phyloP scores from a whole-genome alignment of 352 stramenopile genomes.

The Globisporangium megalacanthum region DNA sequence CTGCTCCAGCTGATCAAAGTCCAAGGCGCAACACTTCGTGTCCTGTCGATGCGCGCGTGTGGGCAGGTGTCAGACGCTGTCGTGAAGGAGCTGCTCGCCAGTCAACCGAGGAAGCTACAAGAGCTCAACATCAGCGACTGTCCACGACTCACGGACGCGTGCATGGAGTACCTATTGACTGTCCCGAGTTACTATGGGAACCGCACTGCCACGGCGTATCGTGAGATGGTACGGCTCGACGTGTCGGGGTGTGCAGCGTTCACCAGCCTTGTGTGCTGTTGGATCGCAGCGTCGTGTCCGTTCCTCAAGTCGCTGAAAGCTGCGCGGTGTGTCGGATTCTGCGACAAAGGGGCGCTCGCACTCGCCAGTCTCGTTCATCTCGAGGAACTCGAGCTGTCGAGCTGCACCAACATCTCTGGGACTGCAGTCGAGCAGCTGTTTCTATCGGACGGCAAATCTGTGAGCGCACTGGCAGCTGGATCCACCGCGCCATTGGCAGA shows the following conservation, averaged over 20 bases:
- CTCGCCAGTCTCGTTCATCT: slow-evolving; percentile 48
- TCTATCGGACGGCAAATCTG: slow-evolving; percentile 24
- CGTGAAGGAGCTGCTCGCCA: slow-evolving; percentile 44
- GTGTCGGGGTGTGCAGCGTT: slow-evolving; percentile 44
- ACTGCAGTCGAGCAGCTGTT: slow-evolving; percentile 40
- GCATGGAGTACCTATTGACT: slow-evolving; percentile 50
- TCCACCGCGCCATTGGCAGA: no score
- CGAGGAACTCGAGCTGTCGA: slow-evolving; percentile 47
- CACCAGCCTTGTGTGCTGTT: slow-evolving; percentile 52
- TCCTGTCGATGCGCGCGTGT: slow-evolving; percentile 39
- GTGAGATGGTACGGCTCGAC: slow-evolving; percentile 37
- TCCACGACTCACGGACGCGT: slow-evolving; percentile 34
- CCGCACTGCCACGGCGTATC: slow-evolving; percentile 35
- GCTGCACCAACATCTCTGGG: slow-evolving; percentile 41
- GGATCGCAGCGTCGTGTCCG: slow-evolving; percentile 59
- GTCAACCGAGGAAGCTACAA: slow-evolving; percentile 37
- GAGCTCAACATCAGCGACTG: slow-evolving; percentile 59
- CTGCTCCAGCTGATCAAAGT: slow-evolving; percentile 34
- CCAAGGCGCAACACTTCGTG: slow-evolving; percentile 22
- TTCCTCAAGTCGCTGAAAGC: slow-evolving; percentile 39
- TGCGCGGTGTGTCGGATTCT: slow-evolving; percentile 33
- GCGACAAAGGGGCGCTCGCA: slow-evolving; percentile 49
- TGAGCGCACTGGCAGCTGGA: no score
- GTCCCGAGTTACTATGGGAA: slow-evolving; percentile 54
- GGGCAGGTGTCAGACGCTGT: slow-evolving; percentile 28